Percentiles rank a stretch among this genome's conserved stretches.
Evolutionary conservation across 129 eudicot genomes (phyloP).

Genomic region (Erigeron canadensis): DNA sequence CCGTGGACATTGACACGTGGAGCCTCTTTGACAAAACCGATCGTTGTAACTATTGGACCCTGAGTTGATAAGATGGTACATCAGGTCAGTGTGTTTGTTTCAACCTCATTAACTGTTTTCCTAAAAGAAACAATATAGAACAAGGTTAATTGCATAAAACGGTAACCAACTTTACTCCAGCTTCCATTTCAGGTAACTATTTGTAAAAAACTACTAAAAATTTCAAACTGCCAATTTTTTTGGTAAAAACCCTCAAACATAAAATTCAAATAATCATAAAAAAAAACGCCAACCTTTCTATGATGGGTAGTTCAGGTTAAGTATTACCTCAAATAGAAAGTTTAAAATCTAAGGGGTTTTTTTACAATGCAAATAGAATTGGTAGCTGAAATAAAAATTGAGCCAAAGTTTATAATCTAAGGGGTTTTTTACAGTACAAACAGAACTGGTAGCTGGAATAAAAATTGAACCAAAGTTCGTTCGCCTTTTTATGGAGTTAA

Average conservation of each 20-base stretch:
- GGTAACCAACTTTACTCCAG: not conserved
- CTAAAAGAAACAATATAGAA: not conserved
- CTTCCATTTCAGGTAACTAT: not conserved
- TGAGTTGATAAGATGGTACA: conserved; percentile 29
- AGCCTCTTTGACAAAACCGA: conserved; percentile 91
- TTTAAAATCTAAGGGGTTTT: not conserved
- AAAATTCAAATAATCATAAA: not conserved
- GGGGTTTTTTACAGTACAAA: not conserved
- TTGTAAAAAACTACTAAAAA: too few relatives aligned
- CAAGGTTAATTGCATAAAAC: not conserved
- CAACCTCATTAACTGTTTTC: not conserved
- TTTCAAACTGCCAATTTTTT: not conserved
- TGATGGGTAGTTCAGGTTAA: not conserved
- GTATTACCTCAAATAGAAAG: not conserved
- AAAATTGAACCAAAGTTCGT: not conserved
- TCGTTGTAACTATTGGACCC: conserved; percentile 73
- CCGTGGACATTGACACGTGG: conserved; percentile 77
- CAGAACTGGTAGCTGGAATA: not conserved
- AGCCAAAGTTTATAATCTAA: not conserved
- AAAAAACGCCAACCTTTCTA: not conserved
- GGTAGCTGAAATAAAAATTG: not conserved
- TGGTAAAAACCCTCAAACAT: not conserved
- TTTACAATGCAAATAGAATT: not conserved
- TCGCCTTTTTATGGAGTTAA: not conserved
- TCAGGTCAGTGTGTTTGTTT: conserved; percentile 11